Conservation (phyloP, 805 yeast genomes). For the Zygotorulaspora danielsina region DNA sequence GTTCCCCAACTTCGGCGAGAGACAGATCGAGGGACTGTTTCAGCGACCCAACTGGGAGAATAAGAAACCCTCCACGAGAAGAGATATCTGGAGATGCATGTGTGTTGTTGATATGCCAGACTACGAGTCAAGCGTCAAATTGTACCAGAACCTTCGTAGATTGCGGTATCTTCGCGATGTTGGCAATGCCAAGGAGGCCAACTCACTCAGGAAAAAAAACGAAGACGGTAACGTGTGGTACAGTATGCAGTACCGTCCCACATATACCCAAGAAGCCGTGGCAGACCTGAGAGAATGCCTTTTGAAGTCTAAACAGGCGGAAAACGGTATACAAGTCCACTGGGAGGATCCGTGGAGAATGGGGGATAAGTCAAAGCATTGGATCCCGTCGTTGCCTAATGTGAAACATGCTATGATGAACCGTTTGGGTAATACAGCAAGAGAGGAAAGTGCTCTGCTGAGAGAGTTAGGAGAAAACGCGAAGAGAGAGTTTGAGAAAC, state of each 20-base stretch:
- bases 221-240: slow-evolving; percentile 80
- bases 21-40: slow-evolving; percentile 57
- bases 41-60: slow-evolving; percentile 87
- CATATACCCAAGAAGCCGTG: slow-evolving; percentile 85
- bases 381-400: slow-evolving; percentile 49
- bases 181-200: slow-evolving; percentile 54
- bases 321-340: slow-evolving; percentile 43
- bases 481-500: slow-evolving; percentile 18
- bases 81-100: slow-evolving; percentile 88
- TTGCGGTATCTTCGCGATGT: slow-evolving; percentile 72
- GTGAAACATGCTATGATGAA: slow-evolving; percentile 61
- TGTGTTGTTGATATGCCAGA: slow-evolving; percentile 67
- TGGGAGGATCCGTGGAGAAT: slow-evolving; percentile 90
- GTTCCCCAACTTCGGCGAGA: slow-evolving; percentile 49
- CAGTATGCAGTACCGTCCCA: slow-evolving; percentile 83
- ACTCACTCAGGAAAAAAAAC: slow-evolving; percentile 64
- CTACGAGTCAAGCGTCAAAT: slow-evolving; percentile 62
- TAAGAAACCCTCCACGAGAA: slow-evolving; percentile 70
- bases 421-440: slow-evolving; percentile 47
- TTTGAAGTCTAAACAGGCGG: slow-evolving; percentile 26
- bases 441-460: slow-evolving; percentile 63
- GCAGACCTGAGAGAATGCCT: slow-evolving; percentile 57
- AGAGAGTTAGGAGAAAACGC: slow-evolving; percentile 47
- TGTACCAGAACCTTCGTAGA: slow-evolving; percentile 69
- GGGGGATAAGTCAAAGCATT: slow-evolving; percentile 64